Conservation (phyloP, 306 rosid genomes). For the Vigna radiata region DNA sequence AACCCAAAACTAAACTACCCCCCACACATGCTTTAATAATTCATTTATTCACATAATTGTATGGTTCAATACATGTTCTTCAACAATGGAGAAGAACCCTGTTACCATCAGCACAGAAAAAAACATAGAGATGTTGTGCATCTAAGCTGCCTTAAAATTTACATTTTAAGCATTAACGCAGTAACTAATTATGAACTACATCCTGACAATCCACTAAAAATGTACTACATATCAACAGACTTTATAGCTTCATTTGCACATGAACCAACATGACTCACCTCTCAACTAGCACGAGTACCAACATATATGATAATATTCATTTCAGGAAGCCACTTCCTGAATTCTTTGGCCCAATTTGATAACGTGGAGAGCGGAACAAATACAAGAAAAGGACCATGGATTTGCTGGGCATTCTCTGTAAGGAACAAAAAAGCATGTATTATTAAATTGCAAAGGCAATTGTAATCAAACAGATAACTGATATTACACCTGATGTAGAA, state of each 20-base stretch:
- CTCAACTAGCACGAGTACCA: constrained; percentile 98
- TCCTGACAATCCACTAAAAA: constrained; percentile 2
- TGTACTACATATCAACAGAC: neutral
- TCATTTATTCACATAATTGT: neutral
- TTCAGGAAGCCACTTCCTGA: constrained; percentile 99
- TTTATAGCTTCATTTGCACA: constrained; percentile 12
- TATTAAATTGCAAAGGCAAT: constrained; percentile 14
- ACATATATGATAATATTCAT: constrained; percentile 95
- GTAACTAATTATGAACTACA: neutral
- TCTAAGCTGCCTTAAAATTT: constrained; percentile 6
- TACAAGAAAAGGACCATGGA: too few species aligned
- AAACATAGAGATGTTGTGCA: neutral
- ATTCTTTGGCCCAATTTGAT: constrained; percentile 99
- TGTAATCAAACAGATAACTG: constrained; percentile 40
- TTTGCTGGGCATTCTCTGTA: constrained; percentile 93
- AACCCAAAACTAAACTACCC: neutral
- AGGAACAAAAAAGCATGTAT: constrained; percentile 32
- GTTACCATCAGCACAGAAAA: neutral
- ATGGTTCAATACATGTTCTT: neutral
- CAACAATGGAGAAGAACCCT: neutral
- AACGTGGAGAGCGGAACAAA: constrained; percentile 96
- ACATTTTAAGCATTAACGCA: neutral
- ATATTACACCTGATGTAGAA: too few species aligned
- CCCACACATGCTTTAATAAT: neutral
- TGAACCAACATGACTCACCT: constrained; percentile 64